A percentile compares a stretch with the other conserved stretches of the same genome.
Conservation (phyloP, 2,329 filamentous ascomycete species). For the Xylariaceae sp. region DNA sequence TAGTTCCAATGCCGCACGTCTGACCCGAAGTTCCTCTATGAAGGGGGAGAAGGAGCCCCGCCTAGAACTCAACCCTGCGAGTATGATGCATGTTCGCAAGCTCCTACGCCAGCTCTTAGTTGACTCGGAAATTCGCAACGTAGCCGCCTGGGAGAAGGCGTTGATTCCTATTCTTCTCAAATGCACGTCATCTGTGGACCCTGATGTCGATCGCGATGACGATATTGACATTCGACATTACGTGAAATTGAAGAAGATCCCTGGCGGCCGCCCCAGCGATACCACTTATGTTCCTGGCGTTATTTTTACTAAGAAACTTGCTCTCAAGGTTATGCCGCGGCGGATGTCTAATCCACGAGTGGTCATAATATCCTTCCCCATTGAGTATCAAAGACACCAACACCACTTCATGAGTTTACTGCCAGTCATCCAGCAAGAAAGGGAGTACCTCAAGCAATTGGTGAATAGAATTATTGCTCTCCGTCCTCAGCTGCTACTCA, state of each 20-base stretch:
- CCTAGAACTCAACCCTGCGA: slow-evolving; percentile 82
- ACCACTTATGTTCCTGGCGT: slow-evolving; percentile 96
- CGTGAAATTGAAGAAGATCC: slow-evolving; percentile 94
- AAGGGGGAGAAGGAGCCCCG: slow-evolving; percentile 67
- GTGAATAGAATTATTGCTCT: slow-evolving; percentile 87
- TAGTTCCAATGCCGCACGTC: slow-evolving; percentile 41
- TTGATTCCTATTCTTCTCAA: slow-evolving; percentile 84
- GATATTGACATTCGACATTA: slow-evolving; percentile 97
- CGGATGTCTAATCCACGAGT: slow-evolving; percentile 81
- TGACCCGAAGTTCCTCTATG: slow-evolving; percentile 80
- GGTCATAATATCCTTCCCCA: slow-evolving; percentile 87
- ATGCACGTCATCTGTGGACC: slow-evolving; percentile 91
- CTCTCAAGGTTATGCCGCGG: slow-evolving; percentile 91
- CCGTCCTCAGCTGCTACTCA: slow-evolving; percentile 80
- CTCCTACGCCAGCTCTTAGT: slow-evolving; percentile 78
- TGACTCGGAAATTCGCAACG: slow-evolving; percentile 69
- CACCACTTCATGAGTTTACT: slow-evolving; percentile 97
- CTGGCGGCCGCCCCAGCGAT: slow-evolving; percentile 82
- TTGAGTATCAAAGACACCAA: slow-evolving; percentile 91
- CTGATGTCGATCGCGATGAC: slow-evolving; percentile 83
- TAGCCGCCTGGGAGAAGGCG: slow-evolving; percentile 80
- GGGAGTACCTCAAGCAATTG: slow-evolving; percentile 86
- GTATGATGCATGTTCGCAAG: slow-evolving; percentile 80
- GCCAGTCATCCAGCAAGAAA: slow-evolving; percentile 93
- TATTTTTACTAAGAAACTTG: slow-evolving; percentile 95